A percentile compares a stretch with the other conserved stretches of the same genome.
phyloP scores from a whole-genome alignment of 192 early-diverging fungal genomes.

The Nowakowskiella sp. region DNA sequence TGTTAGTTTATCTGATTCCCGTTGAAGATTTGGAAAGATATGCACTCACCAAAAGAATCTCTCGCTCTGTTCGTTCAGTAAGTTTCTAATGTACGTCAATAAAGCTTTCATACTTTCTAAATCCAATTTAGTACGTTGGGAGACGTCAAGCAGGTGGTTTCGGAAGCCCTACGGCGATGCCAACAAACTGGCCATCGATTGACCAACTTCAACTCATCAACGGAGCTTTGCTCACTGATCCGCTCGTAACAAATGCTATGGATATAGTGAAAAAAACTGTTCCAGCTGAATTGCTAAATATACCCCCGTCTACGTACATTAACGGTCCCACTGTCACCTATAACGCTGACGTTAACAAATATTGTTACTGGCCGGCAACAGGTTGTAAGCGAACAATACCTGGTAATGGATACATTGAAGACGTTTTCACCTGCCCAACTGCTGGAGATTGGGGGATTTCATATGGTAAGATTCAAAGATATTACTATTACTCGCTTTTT shows the following conservation, averaged over 20 bases:
- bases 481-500: too few species aligned
- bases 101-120: too few species aligned
- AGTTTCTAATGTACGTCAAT: too few species aligned
- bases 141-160: too few species aligned
- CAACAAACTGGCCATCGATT: slow-evolving; percentile 9
- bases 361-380: slow-evolving; percentile 22
- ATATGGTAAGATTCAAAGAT: too few species aligned
- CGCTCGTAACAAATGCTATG: slow-evolving; percentile 12
- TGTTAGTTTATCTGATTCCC: too few species aligned
- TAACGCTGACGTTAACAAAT: neutral
- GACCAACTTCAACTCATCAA: slow-evolving; percentile 13
- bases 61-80: too few species aligned
- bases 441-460: slow-evolving; percentile 14
- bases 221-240: slow-evolving; percentile 10
- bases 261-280: slow-evolving; percentile 14
- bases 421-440: slow-evolving; percentile 14
- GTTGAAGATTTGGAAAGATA: too few species aligned
- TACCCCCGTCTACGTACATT: slow-evolving; percentile 13
- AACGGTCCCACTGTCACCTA: slow-evolving; percentile 3
- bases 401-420: slow-evolving; percentile 8
- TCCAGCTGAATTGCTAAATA: slow-evolving; percentile 10
- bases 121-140: too few species aligned
- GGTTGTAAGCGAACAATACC: slow-evolving; percentile 11
- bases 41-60: too few species aligned
- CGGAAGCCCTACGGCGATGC: too few species aligned